These are phyloP conservation scores for Cladorrhinum sp. DNA, from an alignment of 2,329 filamentous ascomycete species.

Conservation along the genomic window DNA sequence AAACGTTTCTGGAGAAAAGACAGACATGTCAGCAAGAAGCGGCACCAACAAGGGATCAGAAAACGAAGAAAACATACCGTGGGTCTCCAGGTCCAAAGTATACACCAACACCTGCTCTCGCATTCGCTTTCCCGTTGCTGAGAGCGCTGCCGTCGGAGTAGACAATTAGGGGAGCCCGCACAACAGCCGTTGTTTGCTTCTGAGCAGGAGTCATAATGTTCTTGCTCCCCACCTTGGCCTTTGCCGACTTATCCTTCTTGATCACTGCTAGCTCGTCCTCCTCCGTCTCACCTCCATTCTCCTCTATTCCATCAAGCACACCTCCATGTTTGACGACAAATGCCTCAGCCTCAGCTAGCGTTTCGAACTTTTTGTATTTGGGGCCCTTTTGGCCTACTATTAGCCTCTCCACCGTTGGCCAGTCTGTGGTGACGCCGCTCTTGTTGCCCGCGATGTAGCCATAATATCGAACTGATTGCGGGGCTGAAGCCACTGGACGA, in stretches of 20 bases:
- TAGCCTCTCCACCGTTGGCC: neutral
- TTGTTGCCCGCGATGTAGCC: neutral
- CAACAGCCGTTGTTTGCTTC: conserved; percentile 13
- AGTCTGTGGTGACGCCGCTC: neutral
- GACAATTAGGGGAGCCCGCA: conserved; percentile 34
- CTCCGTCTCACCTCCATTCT: conserved; percentile 25
- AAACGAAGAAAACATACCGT: conserved; percentile 40
- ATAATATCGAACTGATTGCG: neutral
- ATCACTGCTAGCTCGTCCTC: conserved; percentile 41
- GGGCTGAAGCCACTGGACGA: neutral
- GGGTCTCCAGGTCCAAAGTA: conserved; percentile 58
- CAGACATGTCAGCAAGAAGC: conserved; percentile 19
- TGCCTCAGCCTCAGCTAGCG: conserved; percentile 33
- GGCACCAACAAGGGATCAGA: neutral
- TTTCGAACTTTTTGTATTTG: neutral
- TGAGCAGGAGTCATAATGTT: conserved; percentile 15
- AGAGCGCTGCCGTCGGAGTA: conserved; percentile 64
- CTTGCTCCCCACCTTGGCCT: conserved; percentile 10
- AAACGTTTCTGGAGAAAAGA: conserved; percentile 56
- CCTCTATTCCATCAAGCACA: conserved; percentile 48
- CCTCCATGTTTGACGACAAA: conserved; percentile 69
- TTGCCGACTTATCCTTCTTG: conserved; percentile 29
- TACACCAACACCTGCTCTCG: conserved; percentile 60
- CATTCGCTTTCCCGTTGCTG: conserved; percentile 55
- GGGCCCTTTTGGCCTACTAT: neutral